Conservation (phyloP, 2,329 filamentous ascomycete species). For the Dactylellina drechsleri region DNA sequence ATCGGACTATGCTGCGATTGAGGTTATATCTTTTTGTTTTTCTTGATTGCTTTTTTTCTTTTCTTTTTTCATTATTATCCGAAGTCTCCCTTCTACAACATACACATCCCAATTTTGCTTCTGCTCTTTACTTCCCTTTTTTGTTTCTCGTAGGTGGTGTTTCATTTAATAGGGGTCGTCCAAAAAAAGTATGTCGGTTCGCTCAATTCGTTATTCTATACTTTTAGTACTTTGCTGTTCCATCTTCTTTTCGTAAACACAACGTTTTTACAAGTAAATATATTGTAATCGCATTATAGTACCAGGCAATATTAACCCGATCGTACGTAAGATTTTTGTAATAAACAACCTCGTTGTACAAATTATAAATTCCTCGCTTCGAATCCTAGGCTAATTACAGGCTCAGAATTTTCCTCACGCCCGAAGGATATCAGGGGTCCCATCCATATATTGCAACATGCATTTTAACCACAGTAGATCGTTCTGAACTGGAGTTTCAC, state of each 20-base stretch:
- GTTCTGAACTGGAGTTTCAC: too few species aligned
- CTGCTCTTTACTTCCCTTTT: neutral
- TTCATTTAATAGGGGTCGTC: conserved; percentile 2
- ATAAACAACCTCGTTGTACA: too few species aligned
- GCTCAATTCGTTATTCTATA: neutral
- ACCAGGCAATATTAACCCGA: too few species aligned
- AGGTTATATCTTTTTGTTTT: neutral
- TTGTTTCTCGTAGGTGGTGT: conserved; percentile 13
- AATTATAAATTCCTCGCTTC: too few species aligned
- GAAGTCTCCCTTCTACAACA: neutral
- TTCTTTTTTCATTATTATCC: neutral
- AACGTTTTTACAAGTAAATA: conserved; percentile 1
- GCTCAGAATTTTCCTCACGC: too few species aligned
- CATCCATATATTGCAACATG: too few species aligned
- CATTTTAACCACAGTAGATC: too few species aligned
- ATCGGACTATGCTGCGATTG: neutral
- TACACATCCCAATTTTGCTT: neutral
- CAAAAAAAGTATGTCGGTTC: conserved; percentile 22
- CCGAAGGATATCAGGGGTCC: too few species aligned
- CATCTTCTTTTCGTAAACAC: conserved; percentile 5
- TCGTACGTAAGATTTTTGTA: too few species aligned
- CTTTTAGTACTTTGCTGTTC: conserved; percentile 10
- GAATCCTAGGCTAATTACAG: too few species aligned
- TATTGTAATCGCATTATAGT: too few species aligned
- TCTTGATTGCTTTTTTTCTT: neutral